Conservation (phyloP, 2,329 filamentous ascomycete genomes). For the Ophiostoma sp. region DNA sequence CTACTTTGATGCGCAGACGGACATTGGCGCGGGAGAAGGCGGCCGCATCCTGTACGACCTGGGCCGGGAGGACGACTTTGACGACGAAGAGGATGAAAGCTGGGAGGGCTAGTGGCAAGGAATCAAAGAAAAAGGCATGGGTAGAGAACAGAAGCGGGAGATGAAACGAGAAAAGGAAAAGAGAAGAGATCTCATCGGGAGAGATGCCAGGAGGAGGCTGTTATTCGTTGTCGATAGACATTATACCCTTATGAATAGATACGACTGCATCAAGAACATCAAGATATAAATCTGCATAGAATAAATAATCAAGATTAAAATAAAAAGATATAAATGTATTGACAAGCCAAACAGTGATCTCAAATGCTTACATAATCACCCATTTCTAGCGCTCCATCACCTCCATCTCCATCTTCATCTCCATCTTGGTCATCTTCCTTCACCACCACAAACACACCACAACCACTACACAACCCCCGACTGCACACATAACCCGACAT, state of each 20-base stretch:
- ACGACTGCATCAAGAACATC: background rate
- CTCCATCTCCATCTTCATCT: background rate
- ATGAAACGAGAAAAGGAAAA: no score
- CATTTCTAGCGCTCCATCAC: background rate
- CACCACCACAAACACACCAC: background rate
- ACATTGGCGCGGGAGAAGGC: constrained; percentile 71
- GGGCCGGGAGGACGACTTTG: constrained; percentile 90
- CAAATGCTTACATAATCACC: background rate
- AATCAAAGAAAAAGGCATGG: no score
- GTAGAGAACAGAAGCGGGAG: background rate
- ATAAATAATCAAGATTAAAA: background rate
- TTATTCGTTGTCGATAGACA: background rate
- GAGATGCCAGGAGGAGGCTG: background rate
- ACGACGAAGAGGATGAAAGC: constrained; percentile 65
- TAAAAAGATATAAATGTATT: background rate
- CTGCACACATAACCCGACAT: constrained; percentile 36
- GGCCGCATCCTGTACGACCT: constrained; percentile 95
- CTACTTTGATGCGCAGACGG: constrained; percentile 93
- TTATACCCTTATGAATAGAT: constrained; percentile 3
- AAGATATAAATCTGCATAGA: no score
- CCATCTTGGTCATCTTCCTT: background rate
- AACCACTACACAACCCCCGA: background rate
- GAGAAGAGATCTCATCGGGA: background rate
- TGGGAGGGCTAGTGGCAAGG: background rate
- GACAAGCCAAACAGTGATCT: background rate